Base-by-base conservation (phyloP, 2,329 filamentous ascomycete genomes). In the Fusarium oxysporum region DNA sequence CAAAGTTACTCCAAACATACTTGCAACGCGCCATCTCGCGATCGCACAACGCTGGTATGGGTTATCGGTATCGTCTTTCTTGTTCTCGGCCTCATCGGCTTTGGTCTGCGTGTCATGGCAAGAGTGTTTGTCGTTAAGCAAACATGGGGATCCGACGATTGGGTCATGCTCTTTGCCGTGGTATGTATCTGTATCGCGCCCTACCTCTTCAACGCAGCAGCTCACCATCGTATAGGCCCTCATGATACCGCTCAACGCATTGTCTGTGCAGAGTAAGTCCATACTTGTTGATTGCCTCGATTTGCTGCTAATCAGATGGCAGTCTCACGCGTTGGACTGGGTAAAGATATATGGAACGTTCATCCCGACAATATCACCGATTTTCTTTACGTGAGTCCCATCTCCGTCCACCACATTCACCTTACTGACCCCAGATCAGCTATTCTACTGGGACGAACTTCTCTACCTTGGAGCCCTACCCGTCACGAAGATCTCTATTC, bases 141-240 rank as follows among this genome's bases (percentile, higher is more conserved):
- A 5, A 59, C 65, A 45, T 70, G 65, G 67, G 67, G 59, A 19
- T 13, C 59, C 25, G 67, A 70, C 2, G 67, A 70, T 3, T 70
- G 59, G 67, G 59, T 60, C 13, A 69, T 70, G 67, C 59, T 70
- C 1, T 35, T 65, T 3, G 67, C 67, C 1, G 67, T 70, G n/a
- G 65, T 70, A 65, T n/a, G 47, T 45, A 3, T 16, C 25, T 25
- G 25, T 25, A 25, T 25, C 25, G 25, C 25, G 25, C 25, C 25
- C 25, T 25, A 25, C 8, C 13, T 23, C 13, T 14, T 16, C 14
- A 3, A 19, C 0, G 0, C 10, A 23, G 11, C 7, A 11, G 8
- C 53, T 54, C n/a, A 44, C 25, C 7, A 12, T n/a, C 28, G 14
- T 14, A 25, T 7, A 70, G 67, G 41, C 30, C 5, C 50, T 70